Evolutionary conservation across 805 yeast species (phyloP).

Genomic region (Metschnikowia drakensbergensis): DNA sequence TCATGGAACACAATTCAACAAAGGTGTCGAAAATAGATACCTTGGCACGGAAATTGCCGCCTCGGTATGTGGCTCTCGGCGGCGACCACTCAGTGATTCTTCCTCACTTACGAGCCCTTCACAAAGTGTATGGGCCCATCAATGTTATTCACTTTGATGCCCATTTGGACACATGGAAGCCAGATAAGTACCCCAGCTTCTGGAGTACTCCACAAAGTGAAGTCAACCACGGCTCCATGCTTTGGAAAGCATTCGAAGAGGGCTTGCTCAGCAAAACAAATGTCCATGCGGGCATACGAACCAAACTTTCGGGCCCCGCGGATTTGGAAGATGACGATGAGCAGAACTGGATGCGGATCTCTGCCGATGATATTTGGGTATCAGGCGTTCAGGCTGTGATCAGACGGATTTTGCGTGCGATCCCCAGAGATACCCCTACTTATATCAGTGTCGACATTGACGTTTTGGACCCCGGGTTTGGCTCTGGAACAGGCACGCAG

Average conservation of each 20-base stretch:
- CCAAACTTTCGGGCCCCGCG: conserved; percentile 60
- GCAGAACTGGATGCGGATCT: conserved; percentile 66
- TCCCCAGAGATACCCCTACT: conserved; percentile 64
- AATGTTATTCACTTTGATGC: conserved; percentile 82
- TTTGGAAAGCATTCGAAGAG: conserved; percentile 75
- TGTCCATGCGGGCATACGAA: conserved; percentile 73
- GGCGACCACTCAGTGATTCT: conserved; percentile 79
- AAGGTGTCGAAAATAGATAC: conserved; percentile 9
- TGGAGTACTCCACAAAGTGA: conserved; percentile 57
- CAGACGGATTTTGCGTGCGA: conserved; percentile 46
- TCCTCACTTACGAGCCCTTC: conserved; percentile 66
- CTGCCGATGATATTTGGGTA: conserved; percentile 70
- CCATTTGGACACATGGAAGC: conserved; percentile 80
- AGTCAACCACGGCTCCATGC: conserved; percentile 81
- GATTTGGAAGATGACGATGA: conserved; percentile 59
- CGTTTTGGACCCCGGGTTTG: conserved; percentile 55
- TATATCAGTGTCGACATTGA: conserved; percentile 78
- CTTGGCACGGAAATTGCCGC: conserved; percentile 33
- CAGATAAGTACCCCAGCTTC: conserved; percentile 62
- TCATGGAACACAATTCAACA: conserved; percentile 35
- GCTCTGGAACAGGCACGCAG: conserved; percentile 57
- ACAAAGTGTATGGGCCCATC: conserved; percentile 59
- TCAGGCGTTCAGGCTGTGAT: conserved; percentile 61
- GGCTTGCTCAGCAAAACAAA: conserved; percentile 58
- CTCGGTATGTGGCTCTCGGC: conserved; percentile 68